phyloP scores from a whole-genome alignment of 2,329 filamentous ascomycete genomes.

The Trichocomaceae sp. region DNA sequence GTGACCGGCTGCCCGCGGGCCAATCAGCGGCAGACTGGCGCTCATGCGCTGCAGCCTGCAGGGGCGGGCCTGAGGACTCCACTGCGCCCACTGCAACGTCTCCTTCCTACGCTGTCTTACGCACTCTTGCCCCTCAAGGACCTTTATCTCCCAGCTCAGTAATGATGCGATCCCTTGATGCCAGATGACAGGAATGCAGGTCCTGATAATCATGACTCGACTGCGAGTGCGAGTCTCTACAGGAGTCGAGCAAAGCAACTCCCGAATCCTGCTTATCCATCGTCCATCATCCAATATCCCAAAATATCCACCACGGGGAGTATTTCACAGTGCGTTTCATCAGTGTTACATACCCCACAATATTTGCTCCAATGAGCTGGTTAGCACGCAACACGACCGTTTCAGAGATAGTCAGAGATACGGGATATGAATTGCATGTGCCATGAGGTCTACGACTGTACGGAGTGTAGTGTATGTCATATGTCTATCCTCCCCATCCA shows the following conservation, averaged over 20 bases:
- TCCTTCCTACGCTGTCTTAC: no score
- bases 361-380: background rate
- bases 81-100: background rate
- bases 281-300: no score
- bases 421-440: background rate
- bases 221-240: background rate
- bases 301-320: no score
- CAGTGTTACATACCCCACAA: background rate
- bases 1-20: background rate
- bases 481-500: no score
- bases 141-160: background rate
- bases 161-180: background rate
- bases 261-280: no score
- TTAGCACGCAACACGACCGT: background rate
- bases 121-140: no score
- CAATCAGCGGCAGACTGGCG: background rate
- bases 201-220: background rate
- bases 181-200: background rate
- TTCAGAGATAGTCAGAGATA: background rate
- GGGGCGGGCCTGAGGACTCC: background rate
- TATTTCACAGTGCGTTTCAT: slow-evolving; percentile 1
- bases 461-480: background rate
- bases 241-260: background rate
- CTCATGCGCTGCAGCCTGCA: background rate
- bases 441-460: no score